Percentiles rank a stretch among this genome's conserved stretches.
These are phyloP conservation scores for Butyriboletus appendiculatus DNA, from an alignment of 1,284 basidiomycete genomes.

Conservation along the genomic window DNA sequence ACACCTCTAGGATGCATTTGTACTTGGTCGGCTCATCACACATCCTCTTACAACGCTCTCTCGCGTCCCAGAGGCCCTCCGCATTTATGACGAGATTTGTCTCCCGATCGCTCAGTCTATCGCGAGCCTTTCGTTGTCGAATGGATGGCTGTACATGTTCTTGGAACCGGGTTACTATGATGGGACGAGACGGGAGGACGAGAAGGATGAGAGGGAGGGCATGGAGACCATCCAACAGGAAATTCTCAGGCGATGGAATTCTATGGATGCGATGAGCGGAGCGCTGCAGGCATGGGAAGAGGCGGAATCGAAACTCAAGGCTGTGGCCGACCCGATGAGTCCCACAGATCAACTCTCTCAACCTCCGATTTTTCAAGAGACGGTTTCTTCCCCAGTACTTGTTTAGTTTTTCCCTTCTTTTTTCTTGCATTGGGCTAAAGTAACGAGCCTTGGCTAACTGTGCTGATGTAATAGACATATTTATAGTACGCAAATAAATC, in stretches of 20 bases:
- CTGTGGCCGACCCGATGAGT: neutral
- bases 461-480: too few species aligned
- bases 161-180: constrained; percentile 20
- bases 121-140: constrained; percentile 11
- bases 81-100: constrained; percentile 34
- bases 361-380: too few species aligned
- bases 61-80: constrained; percentile 23
- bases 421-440: too few species aligned
- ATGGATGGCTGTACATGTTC: constrained; percentile 14
- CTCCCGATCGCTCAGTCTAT: constrained; percentile 21
- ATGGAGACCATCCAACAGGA: constrained; percentile 18
- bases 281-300: constrained; percentile 10
- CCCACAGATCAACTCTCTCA: too few species aligned
- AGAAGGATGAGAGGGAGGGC: constrained; percentile 15
- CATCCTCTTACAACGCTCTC: constrained; percentile 22
- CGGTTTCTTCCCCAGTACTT: too few species aligned
- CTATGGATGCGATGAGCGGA: neutral
- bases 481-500: too few species aligned
- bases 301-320: constrained; percentile 6
- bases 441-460: too few species aligned
- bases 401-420: too few species aligned
- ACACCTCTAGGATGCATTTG: constrained; percentile 33
- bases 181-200: constrained; percentile 10
- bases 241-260: neutral
- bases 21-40: constrained; percentile 36